phyloP scores from a whole-genome alignment of 192 early-diverging fungal genomes.

The Physocladia obscura region DNA sequence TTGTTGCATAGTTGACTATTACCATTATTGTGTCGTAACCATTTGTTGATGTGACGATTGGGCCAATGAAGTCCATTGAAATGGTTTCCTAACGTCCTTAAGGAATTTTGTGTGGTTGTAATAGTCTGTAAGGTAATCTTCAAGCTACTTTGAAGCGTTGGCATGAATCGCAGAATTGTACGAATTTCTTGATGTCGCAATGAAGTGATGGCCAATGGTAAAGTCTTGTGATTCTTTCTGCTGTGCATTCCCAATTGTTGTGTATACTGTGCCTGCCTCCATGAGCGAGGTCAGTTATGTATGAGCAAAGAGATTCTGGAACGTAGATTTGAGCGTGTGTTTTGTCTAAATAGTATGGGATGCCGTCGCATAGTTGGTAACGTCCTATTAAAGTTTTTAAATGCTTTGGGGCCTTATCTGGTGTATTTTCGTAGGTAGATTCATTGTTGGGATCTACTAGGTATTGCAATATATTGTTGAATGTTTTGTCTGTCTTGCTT shows the following conservation, averaged over 20 bases:
- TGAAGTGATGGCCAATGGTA: constrained; percentile 1
- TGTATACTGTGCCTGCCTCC: neutral
- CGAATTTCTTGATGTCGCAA: neutral
- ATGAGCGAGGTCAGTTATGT: neutral
- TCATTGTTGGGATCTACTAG: neutral
- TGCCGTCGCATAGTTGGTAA: neutral
- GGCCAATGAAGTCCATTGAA: constrained; percentile 45
- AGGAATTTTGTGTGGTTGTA: constrained; percentile 37
- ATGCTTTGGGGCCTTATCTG: neutral
- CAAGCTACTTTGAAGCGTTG: constrained; percentile 24
- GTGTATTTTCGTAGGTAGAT: no score
- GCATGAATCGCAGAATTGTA: neutral
- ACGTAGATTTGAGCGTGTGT: neutral
- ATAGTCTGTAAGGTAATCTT: constrained; percentile 38
- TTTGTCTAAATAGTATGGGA: neutral
- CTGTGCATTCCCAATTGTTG: constrained; percentile 17
- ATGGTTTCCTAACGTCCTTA: constrained; percentile 39
- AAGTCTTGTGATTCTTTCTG: neutral
- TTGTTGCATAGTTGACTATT: constrained; percentile 52
- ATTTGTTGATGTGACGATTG: constrained; percentile 12
- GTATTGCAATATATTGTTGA: no score
- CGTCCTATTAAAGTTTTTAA: neutral
- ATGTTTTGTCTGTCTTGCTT: no score
- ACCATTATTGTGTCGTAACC: constrained; percentile 40
- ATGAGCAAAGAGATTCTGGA: neutral